Evolutionary conservation across 2,329 filamentous ascomycete species (phyloP), one percentile per base, ranked within the genome.

Genomic region (Cercospora sesami): DNA sequence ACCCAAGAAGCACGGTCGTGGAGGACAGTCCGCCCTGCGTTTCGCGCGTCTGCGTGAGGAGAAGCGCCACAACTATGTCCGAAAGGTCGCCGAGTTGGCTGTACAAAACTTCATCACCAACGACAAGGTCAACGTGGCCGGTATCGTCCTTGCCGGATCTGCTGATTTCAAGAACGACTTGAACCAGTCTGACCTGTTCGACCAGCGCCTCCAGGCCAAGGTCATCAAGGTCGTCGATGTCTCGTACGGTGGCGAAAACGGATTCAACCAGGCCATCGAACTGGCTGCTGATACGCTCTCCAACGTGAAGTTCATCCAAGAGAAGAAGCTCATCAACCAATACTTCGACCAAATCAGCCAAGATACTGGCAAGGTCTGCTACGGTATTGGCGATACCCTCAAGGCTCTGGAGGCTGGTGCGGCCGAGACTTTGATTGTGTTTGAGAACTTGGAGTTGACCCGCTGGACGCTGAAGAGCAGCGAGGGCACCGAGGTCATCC

Each of bases 151-250:
- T 72, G 95, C 95, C 72, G 95, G 95, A 85, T 97, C 93, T 36
- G 95, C 95, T 78, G 95, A 99, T 82, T 99, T 99, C 90, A 99
- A 99, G 86, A 98, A 96, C 83, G 95, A 99, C 79, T 86, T 99
- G 64, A 98, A 98, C 83, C 92, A 92, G 77, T 98, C 95, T 69
- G 95, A 99, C 81, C 86, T 99, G 86, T 99, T 99, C 81, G 95
- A 99, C 81, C 87, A 90, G 78, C 94, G 95, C 81, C 87, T 99
- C 65, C 89, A 92, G 76, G 84, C 89, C 79, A 99, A 99, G 86
- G 95, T 99, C 78, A 98, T 99, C 87, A 99, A 99, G 84, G 92
- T 99, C 55, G 96, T 99, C 39, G 95, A 99, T 80, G 96, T 99
- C 55, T 98, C 94, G 14, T 99, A 99, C 78, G 95, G 95, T 80